Conservation (phyloP, 441 rosid genomes). For the Erysimum pusillum region DNA sequence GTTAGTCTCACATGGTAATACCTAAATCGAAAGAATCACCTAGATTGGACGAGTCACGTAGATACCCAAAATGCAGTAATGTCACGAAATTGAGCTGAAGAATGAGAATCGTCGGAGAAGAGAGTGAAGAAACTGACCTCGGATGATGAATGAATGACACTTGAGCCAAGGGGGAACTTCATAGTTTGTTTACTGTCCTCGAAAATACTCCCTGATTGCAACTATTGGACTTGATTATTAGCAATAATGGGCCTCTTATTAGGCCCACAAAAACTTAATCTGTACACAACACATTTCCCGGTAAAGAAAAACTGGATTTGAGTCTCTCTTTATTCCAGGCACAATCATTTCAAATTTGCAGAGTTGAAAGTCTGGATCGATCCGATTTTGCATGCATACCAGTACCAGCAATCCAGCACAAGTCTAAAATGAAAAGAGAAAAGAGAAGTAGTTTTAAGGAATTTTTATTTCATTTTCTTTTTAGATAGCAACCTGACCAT, state of each 20-base stretch:
- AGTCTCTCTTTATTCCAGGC: too few relatives aligned
- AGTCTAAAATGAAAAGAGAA: background rate
- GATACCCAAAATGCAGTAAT: background rate
- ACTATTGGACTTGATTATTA: background rate
- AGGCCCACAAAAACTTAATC: background rate
- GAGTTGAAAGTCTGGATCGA: background rate
- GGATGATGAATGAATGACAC: too few relatives aligned
- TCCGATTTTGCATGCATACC: background rate
- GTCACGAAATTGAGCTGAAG: background rate
- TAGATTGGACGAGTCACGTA: background rate
- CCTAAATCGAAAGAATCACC: background rate
- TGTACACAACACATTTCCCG: too few relatives aligned
- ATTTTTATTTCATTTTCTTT: constrained; percentile 23
- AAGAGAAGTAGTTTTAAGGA: constrained; percentile 1
- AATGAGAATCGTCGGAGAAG: background rate
- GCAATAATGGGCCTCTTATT: background rate
- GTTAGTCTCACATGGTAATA: background rate
- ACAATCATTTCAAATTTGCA: too few relatives aligned
- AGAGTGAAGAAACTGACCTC: background rate
- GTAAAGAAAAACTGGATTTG: too few relatives aligned
- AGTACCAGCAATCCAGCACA: background rate
- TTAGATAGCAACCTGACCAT: constrained; percentile 56
- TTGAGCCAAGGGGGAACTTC: too few relatives aligned
- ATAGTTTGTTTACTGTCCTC: too few relatives aligned
- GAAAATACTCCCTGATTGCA: background rate